Base-by-base conservation (phyloP, 2,329 filamentous ascomycete species). In the Fusarium ramigenum region DNA sequence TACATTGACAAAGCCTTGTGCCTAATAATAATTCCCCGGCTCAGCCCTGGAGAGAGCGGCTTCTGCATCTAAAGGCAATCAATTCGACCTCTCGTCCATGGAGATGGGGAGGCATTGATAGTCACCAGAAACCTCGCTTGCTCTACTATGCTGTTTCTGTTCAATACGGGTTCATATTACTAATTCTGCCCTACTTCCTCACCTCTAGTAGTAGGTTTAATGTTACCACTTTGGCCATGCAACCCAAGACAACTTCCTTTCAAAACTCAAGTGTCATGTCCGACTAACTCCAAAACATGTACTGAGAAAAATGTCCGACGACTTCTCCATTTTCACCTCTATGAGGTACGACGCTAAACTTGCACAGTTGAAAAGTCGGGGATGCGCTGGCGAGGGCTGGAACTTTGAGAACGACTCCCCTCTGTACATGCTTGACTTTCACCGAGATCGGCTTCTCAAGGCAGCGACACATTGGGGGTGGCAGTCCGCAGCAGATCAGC, bases 341-440 rank as follows among this genome's bases (percentile, higher is more conserved):
- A 84, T 95, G 63, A 91, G 93, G 60, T 94, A 92, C 79, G 93
- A 96, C 74, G 86, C 88, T 21, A 78, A 79, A 4, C 87, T 96
- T 42, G 78, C 84, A 12, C 72, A 82, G 12, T 81, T 86, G 40
- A 82, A 84, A 15, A 81, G 82, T 61, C 81, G 78, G 39, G 80
- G 79, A 4, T 79, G 84, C 37, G 67, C 76, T 37, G 78, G 85
- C 68, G 81, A 84, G 44, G 88, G 85, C 23, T 91, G 86, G 83
- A 91, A 90, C 77, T 85, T 84, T 75, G 72, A 78, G 32, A 82
- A 84, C 32, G 78, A 83, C 11, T 93, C 90, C 14, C 88, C 91
- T 0, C 91, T 94, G 75, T 97, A 97, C 81, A 94, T 97, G 87
- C 87, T 96, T 21, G 86, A 90, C 65, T 91, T 92, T 75, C 95